Base-by-base conservation (phyloP, 2,329 filamentous ascomycete species). In the Penicillium polonicum region DNA sequence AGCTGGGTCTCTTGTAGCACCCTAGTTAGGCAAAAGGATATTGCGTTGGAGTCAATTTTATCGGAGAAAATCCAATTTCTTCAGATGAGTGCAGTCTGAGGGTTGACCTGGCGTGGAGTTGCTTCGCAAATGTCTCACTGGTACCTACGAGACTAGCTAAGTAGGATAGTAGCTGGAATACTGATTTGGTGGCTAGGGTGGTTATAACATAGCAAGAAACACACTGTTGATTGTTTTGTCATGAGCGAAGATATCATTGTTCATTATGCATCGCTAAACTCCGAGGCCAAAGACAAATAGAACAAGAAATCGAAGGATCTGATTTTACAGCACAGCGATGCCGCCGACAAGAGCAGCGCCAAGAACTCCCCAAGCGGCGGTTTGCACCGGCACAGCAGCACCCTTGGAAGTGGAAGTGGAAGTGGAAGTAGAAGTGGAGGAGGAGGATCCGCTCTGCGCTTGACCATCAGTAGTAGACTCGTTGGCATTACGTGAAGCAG, bases 401-500 rank as follows among this genome's bases (percentile, higher is more conserved):
- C 59, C 71, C 23, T 64, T 71, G 38, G 69, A 71, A 33, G 70
- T 64, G 39, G 65, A 44, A 3, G 60, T 45, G 4, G 55, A 52
- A 17, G 55, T 39, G 9, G 55, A 17, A 17, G 55, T 39, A 6
- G 55, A 17, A 21, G 48, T 60, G 10, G 60, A 17, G 19, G 44
- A 23, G 4, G 45, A 48, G 12, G 38, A 50, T 7, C 65, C 66
- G 29, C 65, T 61, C 52, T 76, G 73, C 0, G 72, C 61, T 21
- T 66, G 48, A 2, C 74, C 75, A 7, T 72, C 67, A 2, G 69
- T 41, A 19, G 72, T 75, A 8, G 75, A 74, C 58, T 73, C 73
- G 49, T 82, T 82, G 39, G 80, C 80, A 57, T 79, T 79, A 35
- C 72, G 70, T 42, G 64, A 44, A 5, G 71, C 73, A 35, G 70